These are phyloP conservation scores for Lipomyces starkeyi DNA, from an alignment of 805 yeast genomes.

Conservation along the genomic window DNA sequence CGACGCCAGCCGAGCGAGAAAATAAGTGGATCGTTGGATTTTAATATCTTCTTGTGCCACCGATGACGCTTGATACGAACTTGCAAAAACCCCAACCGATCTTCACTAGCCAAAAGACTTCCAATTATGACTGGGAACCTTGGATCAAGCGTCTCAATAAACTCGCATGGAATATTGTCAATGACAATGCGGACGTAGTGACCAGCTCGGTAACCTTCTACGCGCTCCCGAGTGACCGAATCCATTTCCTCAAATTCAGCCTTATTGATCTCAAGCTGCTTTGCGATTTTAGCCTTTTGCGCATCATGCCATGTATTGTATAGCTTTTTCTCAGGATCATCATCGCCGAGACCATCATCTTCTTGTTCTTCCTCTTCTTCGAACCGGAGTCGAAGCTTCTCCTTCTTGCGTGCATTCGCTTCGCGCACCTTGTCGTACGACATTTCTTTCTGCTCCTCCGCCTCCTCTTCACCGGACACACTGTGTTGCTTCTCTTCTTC, in stretches of 20 bases:
- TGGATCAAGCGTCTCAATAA: conserved; percentile 85
- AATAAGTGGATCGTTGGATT: conserved; percentile 93
- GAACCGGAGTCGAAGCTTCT: conserved; percentile 83
- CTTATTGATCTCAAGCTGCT: conserved; percentile 92
- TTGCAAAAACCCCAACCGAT: conserved; percentile 88
- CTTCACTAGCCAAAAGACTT: conserved; percentile 87
- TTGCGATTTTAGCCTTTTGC: conserved; percentile 96
- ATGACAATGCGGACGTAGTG: conserved; percentile 90
- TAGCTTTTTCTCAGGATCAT: conserved; percentile 77
- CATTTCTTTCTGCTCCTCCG: conserved; percentile 32
- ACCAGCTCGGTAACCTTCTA: conserved; percentile 94
- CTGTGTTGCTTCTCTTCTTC: conserved; percentile 47
- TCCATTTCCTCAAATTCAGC: conserved; percentile 71
- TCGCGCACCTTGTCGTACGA: conserved; percentile 78
- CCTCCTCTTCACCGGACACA: conserved; percentile 40
- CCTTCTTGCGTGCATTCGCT: conserved; percentile 86
- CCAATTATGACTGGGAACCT: conserved; percentile 86
- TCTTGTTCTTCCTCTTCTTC: conserved; percentile 78
- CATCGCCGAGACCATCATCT: conserved; percentile 61
- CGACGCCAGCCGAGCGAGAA: conserved; percentile 97
- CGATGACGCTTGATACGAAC: conserved; percentile 96
- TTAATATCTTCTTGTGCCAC: conserved; percentile 96
- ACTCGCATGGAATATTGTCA: conserved; percentile 84
- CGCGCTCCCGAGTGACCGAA: conserved; percentile 70
- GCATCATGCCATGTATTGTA: conserved; percentile 97